These are phyloP conservation scores for Zasmidium cellare DNA, from an alignment of 2,329 filamentous ascomycete species.

Conservation along the genomic window DNA sequence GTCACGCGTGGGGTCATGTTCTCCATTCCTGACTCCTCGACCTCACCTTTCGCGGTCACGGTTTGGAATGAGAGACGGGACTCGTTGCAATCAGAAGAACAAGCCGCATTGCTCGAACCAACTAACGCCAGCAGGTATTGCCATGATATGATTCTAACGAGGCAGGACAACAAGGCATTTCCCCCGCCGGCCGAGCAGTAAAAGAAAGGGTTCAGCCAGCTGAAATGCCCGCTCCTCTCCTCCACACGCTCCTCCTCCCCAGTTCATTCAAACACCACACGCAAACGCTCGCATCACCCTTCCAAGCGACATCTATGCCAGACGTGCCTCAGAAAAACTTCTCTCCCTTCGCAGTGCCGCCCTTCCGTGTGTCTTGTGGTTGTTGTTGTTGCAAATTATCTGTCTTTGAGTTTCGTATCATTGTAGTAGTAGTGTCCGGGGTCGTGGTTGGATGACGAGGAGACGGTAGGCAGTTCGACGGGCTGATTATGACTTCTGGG, in stretches of 20 bases:
- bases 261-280: constrained; percentile 2
- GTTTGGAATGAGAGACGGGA: not conserved
- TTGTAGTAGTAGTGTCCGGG: constrained; percentile 12
- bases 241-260: not conserved
- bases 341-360: not conserved
- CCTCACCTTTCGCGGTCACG: not conserved
- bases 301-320: constrained; percentile 19
- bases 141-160: constrained; percentile 10
- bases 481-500: constrained; percentile 22
- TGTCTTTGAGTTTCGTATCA: constrained; percentile 9
- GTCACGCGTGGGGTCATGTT: not conserved
- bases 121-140: constrained; percentile 9
- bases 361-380: not conserved
- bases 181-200: constrained; percentile 7
- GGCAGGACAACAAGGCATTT: not conserved
- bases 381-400: constrained; percentile 12
- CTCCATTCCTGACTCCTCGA: not conserved
- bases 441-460: not conserved
- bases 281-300: constrained; percentile 1
- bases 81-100: not conserved
- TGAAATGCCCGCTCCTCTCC: constrained; percentile 12
- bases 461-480: not conserved
- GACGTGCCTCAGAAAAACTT: constrained; percentile 2
- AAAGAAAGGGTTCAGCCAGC: constrained; percentile 19
- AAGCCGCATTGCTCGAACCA: constrained; percentile 2